A percentile compares a stretch with the other conserved stretches of the same genome.
Evolutionary conservation across 345 rosid species (phyloP).

Genomic region (Euphorbia pulcherrima): DNA sequence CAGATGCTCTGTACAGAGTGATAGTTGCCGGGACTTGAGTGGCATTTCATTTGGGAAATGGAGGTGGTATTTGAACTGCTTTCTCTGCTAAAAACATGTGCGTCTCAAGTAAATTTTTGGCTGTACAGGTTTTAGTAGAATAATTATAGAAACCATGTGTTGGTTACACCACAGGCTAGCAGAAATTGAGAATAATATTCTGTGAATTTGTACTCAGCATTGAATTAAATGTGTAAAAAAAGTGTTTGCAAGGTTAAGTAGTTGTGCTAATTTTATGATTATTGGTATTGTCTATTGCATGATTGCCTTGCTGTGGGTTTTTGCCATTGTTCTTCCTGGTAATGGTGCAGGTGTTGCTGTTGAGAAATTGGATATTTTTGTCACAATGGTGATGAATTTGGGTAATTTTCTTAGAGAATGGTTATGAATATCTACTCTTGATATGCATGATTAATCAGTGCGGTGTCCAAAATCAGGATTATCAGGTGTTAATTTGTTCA

Average conservation of each 20-base stretch:
- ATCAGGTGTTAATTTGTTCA: no score
- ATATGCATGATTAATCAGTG: no score
- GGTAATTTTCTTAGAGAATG: no score
- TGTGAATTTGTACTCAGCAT: background rate
- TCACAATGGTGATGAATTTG: no score
- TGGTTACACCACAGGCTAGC: background rate
- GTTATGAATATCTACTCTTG: no score
- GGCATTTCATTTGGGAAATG: conserved; percentile 1
- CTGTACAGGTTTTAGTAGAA: conserved; percentile 18
- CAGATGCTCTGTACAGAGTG: conserved; percentile 25
- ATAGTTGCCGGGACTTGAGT: conserved; percentile 1
- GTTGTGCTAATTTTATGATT: background rate
- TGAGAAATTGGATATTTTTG: no score
- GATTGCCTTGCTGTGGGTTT: no score
- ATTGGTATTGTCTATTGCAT: background rate
- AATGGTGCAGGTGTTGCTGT: no score
- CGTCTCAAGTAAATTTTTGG: conserved; percentile 17
- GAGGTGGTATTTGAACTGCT: background rate
- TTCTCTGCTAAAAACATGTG: background rate
- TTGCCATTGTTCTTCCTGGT: no score
- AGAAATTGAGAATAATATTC: conserved; percentile 11
- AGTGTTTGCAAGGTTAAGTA: background rate
- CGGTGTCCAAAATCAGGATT: no score
- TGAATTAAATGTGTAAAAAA: background rate
- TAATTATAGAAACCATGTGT: conserved; percentile 3